Base-by-base conservation (phyloP, 176 grass and related monocot species). In the Aegilops tauschii region DNA sequence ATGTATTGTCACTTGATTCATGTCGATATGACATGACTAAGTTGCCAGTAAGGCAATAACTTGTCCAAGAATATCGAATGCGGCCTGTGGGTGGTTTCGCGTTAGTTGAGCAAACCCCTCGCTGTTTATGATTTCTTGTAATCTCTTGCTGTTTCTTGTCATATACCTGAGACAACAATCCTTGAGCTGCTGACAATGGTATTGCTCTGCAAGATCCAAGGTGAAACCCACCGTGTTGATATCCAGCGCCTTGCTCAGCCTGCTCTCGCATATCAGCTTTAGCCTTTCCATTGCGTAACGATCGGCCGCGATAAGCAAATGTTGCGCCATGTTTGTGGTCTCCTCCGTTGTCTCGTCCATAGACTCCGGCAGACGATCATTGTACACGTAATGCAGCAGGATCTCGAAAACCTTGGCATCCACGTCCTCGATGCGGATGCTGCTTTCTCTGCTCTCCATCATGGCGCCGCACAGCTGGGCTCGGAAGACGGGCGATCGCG, bases 381-480 rank as follows among this genome's bases (percentile, higher is more conserved):
- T 83, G 81, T 71, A 39, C 30, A 87, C 25, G 85, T 78, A 91
- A 71, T 83, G 63, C 4, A 84, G 65, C 52, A 91, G 11, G n/a
- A 18, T 71, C 62, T 87, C 37, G 23, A 91, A 91, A 16, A 49
- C 42, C 36, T 21, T 39, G 2, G 85, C 17, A 12, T 72, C 29
- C 32, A 87, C 30, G 12, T 49, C 85, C 8, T 40, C 16, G 9
- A 87, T n/a, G n/a, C 23, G 25, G 29, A 81, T 28, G 9, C 30
- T 16, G 25, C 42, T 39, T 5, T 11, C 4, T 7, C 25, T 35
- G 32, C 50, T 23, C 31, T 32, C 52, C 54, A 12, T 23, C 77
- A 62, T 35, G 52, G 77, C 1, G 2, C 58, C 59, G 2, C 69
- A 12, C 20, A 73, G 18, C 21, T n/a, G 9, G 3, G 20, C 35